phyloP scores from a whole-genome alignment of 768 basidiomycete species.

The Mycena albidolilacea region DNA sequence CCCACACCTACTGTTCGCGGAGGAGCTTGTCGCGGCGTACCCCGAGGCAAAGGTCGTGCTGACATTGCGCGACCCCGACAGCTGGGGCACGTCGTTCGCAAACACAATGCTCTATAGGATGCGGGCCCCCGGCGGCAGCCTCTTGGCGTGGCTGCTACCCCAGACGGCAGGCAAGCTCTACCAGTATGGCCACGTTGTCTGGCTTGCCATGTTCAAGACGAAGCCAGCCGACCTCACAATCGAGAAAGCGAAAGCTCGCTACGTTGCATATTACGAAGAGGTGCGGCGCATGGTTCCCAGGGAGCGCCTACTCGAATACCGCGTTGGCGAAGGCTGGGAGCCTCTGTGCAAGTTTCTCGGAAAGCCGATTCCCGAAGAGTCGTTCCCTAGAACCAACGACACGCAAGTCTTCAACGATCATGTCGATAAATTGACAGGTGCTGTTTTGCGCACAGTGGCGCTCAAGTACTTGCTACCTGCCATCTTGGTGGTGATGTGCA shows the following conservation, averaged over 20 bases:
- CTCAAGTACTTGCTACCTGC: conserved; percentile 17
- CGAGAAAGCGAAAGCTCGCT: conserved; percentile 23
- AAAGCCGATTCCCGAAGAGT: conserved; percentile 14
- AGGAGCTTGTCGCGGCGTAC: conserved; percentile 29
- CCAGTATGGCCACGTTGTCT: background rate
- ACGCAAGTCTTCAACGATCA: conserved; percentile 17
- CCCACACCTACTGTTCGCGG: conserved; percentile 14
- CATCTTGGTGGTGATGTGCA: conserved; percentile 17
- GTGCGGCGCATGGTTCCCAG: conserved; percentile 23
- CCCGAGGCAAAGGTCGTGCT: conserved; percentile 27
- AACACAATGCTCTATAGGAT: conserved; percentile 20
- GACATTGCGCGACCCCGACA: conserved; percentile 18
- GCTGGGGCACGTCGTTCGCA: conserved; percentile 23
- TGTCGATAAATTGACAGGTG: conserved; percentile 5
- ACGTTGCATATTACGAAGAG: conserved; percentile 7
- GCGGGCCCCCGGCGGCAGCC: conserved; percentile 4
- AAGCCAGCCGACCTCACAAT: conserved; percentile 6
- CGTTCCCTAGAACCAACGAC: conserved; percentile 26
- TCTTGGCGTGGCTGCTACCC: conserved; percentile 14
- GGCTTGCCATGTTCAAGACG: conserved; percentile 18
- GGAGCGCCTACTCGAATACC: conserved; percentile 29
- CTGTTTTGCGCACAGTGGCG: conserved; percentile 15
- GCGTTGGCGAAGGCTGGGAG: conserved; percentile 27
- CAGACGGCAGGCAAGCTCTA: conserved; percentile 8
- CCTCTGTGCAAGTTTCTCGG: conserved; percentile 26